These are phyloP conservation scores for Colletotrichum orchidophilum DNA, from an alignment of 2,329 filamentous ascomycete species.

Conservation along the genomic window DNA sequence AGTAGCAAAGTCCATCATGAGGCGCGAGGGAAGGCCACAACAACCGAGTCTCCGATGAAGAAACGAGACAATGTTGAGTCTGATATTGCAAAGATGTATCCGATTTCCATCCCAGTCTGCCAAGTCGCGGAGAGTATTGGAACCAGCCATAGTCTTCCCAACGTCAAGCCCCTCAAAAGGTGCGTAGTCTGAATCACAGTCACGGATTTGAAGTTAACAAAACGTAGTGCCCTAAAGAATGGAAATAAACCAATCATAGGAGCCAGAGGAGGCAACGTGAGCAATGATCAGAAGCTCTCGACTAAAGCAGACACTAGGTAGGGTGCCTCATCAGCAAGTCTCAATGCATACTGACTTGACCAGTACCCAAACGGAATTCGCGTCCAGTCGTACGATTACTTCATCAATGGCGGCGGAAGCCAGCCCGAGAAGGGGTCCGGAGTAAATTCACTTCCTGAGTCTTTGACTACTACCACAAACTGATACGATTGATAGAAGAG, in stretches of 20 bases:
- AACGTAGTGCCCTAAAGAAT: slow-evolving; percentile 15
- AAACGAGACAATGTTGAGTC: neutral
- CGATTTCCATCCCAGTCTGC: neutral
- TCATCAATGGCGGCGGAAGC: slow-evolving; percentile 13
- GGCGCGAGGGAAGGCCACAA: neutral
- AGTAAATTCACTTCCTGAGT: neutral
- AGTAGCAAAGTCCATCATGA: neutral
- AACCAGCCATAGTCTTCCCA: neutral
- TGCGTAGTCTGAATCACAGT: neutral
- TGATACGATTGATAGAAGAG: neutral
- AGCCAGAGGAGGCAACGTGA: neutral
- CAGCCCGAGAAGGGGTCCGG: neutral
- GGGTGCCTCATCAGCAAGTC: neutral
- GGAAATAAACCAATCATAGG: neutral
- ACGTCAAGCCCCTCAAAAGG: slow-evolving; percentile 11
- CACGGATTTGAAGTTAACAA: neutral
- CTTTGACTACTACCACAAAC: neutral
- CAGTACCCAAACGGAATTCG: neutral
- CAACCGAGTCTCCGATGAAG: neutral
- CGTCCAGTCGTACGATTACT: neutral
- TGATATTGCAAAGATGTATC: neutral
- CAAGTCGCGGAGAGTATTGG: neutral
- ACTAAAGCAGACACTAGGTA: neutral
- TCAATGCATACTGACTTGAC: neutral
- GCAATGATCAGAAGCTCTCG: too few species aligned